Evolutionary conservation across 306 rosid species (phyloP).

Genomic region (Fragaria ananassa): DNA sequence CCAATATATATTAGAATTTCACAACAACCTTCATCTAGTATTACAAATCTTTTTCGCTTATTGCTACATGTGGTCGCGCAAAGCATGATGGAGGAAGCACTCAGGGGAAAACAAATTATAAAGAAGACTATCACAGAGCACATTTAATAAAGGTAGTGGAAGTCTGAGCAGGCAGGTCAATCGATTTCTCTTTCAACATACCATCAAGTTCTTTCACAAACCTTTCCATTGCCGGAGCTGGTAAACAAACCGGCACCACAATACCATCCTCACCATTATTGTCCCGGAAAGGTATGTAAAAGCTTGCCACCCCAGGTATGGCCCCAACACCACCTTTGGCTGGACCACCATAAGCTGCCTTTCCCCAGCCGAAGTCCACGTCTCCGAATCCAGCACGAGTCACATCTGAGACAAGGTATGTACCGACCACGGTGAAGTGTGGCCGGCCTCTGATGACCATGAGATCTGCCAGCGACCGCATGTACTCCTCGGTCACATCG

Average conservation of each 20-base stretch:
- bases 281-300: constrained; percentile 34
- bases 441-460: constrained; percentile 46
- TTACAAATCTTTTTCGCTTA: background rate
- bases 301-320: constrained; percentile 46
- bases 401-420: constrained; percentile 49
- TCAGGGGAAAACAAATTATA: background rate
- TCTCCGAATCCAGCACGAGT: constrained; percentile 44
- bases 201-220: constrained; percentile 32
- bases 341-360: constrained; percentile 47
- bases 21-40: background rate
- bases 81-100: background rate
- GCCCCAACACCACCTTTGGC: constrained; percentile 46
- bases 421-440: constrained; percentile 38
- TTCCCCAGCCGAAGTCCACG: constrained; percentile 65
- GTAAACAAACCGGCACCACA: constrained; percentile 48
- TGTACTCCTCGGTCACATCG: constrained; percentile 46
- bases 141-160: constrained; percentile 1
- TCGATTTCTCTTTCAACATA: constrained; percentile 1
- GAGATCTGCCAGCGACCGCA: constrained; percentile 52
- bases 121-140: background rate
- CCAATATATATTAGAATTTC: background rate
- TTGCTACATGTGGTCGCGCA: background rate
- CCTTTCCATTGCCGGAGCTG: constrained; percentile 42
- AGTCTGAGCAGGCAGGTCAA: background rate
- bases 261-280: constrained; percentile 41